Evolutionary conservation across 805 yeast species (phyloP).

Genomic region (Candida easanensis): DNA sequence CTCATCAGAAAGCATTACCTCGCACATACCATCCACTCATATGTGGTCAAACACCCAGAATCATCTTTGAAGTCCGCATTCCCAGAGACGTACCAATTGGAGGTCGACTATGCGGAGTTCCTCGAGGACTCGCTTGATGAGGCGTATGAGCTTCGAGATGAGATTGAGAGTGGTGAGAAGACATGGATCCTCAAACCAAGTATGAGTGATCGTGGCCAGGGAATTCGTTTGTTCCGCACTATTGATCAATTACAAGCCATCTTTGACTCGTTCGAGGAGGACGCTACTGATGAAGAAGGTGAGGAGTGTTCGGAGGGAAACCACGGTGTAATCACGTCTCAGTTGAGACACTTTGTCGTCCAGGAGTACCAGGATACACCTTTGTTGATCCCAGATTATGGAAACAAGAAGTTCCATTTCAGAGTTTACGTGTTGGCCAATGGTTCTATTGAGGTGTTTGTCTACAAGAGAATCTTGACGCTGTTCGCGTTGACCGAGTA

Average conservation of each 20-base stretch:
- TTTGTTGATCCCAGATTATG: constrained; percentile 56
- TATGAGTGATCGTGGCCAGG: constrained; percentile 97
- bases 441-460: constrained; percentile 76
- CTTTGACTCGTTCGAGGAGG: constrained; percentile 84
- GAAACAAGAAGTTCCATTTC: constrained; percentile 79
- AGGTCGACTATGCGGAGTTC: constrained; percentile 94
- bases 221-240: constrained; percentile 78
- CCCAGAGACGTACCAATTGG: constrained; percentile 77
- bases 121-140: constrained; percentile 93
- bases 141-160: constrained; percentile 82
- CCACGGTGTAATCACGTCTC: constrained; percentile 78
- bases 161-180: constrained; percentile 56
- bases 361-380: constrained; percentile 79
- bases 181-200: constrained; percentile 93
- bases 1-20: constrained; percentile 87
- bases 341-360: constrained; percentile 84
- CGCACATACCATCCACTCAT: constrained; percentile 78
- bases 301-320: constrained; percentile 42
- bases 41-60: constrained; percentile 68
- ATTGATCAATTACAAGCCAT: constrained; percentile 77
- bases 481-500: constrained; percentile 69
- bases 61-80: constrained; percentile 58
- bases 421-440: constrained; percentile 77
- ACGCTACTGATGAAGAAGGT: constrained; percentile 57
- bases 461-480: constrained; percentile 76